These are phyloP conservation scores for Hypocreales sp. DNA, from an alignment of 2,329 filamentous ascomycete genomes.

Conservation along the genomic window DNA sequence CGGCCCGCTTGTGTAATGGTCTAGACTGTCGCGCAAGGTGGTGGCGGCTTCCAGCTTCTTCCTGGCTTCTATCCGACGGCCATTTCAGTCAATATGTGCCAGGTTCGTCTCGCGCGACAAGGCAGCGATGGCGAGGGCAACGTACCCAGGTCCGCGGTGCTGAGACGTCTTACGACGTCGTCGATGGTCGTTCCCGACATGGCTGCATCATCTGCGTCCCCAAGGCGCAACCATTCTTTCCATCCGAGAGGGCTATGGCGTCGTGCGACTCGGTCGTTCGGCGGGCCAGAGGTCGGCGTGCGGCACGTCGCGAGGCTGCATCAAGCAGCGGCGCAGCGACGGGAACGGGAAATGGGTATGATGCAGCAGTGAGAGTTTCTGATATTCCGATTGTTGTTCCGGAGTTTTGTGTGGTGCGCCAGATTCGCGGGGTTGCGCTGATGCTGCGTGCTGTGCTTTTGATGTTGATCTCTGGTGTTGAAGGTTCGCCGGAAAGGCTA, in stretches of 20 bases:
- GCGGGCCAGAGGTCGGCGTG: constrained; percentile 3
- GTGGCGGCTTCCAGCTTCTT: constrained; percentile 69
- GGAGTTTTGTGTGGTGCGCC: too few species aligned
- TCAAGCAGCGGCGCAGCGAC: constrained; percentile 1
- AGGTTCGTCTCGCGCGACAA: too few species aligned
- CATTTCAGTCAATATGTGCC: too few species aligned
- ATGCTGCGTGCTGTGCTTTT: too few species aligned
- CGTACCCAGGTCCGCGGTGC: constrained; percentile 39
- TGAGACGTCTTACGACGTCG: constrained; percentile 46
- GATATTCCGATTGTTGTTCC: too few species aligned
- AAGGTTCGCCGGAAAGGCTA: too few species aligned
- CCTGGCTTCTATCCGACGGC: constrained; percentile 66
- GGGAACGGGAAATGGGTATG: background rate
- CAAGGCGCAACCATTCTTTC: constrained; percentile 16
- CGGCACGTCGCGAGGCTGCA: constrained; percentile 10
- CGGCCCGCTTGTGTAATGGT: constrained; percentile 65
- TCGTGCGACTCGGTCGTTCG: constrained; percentile 6
- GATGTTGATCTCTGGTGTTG: too few species aligned
- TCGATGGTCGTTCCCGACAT: constrained; percentile 49
- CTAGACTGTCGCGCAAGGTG: constrained; percentile 80
- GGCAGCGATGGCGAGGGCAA: too few species aligned
- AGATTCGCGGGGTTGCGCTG: too few species aligned
- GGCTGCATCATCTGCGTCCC: constrained; percentile 30
- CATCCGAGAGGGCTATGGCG: constrained; percentile 15
- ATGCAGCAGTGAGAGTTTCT: too few species aligned